Conservation (phyloP, 2,329 filamentous ascomycete species). For the Fusarium nanum region DNA sequence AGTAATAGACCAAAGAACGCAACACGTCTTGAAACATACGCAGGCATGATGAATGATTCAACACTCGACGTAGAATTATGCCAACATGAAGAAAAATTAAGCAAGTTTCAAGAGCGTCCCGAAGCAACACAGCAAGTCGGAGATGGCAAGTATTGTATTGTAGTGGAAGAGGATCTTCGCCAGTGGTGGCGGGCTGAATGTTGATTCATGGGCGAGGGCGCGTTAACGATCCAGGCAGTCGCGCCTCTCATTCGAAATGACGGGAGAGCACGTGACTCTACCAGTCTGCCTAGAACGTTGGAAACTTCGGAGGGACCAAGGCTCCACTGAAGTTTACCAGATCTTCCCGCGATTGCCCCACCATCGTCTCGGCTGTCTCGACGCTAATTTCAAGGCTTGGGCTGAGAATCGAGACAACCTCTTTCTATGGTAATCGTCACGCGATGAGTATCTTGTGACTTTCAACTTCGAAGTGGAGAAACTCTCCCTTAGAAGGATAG, state of each 20-base stretch:
- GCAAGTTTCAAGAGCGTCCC: neutral
- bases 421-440: neutral
- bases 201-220: constrained; percentile 32
- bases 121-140: neutral
- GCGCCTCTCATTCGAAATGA: constrained; percentile 39
- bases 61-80: constrained; percentile 26
- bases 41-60: constrained; percentile 55
- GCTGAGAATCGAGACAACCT: neutral
- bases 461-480: neutral
- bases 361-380: constrained; percentile 6
- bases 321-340: constrained; percentile 20
- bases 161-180: constrained; percentile 10
- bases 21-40: constrained; percentile 51
- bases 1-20: constrained; percentile 17
- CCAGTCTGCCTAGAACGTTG: neutral
- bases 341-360: constrained; percentile 30
- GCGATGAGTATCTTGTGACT: neutral
- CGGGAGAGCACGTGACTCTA: constrained; percentile 49
- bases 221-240: constrained; percentile 42
- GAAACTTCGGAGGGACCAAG: neutral
- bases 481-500: neutral
- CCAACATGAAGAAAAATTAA: constrained; percentile 42
- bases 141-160: neutral
- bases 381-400: neutral
- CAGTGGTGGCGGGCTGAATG: constrained; percentile 20